Base-by-base conservation (phyloP, 768 basidiomycete species). In the Mycena indigotica region DNA sequence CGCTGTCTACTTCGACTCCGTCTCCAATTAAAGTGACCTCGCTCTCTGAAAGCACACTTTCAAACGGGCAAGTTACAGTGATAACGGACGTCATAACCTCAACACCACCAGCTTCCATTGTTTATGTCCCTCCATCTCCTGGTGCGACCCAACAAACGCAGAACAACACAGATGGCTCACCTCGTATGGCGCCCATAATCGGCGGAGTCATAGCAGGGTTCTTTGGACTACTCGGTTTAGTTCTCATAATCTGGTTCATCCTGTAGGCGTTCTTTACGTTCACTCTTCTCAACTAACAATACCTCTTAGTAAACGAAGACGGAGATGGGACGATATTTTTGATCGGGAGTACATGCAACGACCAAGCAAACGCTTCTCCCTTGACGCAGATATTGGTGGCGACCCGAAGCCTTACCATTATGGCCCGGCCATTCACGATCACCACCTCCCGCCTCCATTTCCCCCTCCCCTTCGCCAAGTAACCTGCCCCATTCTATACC, bases 391-490 rank as follows among this genome's bases (percentile, higher is more conserved):
- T n/a, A 30, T 61, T 35, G 50, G 51, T 38, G 69, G 72, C 26
- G 77, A 79, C 46, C 84, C 82, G 4, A 79, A 73, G 66, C 84
- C 85, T 23, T 88, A 88, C 65, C 77, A 83, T 63, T 88, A 88
- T 60, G 85, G 85, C 17, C 74, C 83, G 86, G 85, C 2, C 79
- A 77, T 23, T 72, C 74, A 2, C 65, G 69, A 0, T 65, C 66
- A 32, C 73, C 63, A 24, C 64, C 67, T 53, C 64, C 73, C 19
- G 69, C 74, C 49, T 72, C 74, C 2, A 77, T 79, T 17, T 77
- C 73, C 16, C 64, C 72, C 46, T 71, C 70, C 2, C 77, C 80
- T 3, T 68, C 67, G 4, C 44, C 67, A 59, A 61, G 69, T 57
- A 58, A 60, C 56, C 52, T 62, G 51, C 38, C 48, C 24, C 41